Conservation (phyloP, 441 rosid species). For the Euphorbia celastroides region DNA sequence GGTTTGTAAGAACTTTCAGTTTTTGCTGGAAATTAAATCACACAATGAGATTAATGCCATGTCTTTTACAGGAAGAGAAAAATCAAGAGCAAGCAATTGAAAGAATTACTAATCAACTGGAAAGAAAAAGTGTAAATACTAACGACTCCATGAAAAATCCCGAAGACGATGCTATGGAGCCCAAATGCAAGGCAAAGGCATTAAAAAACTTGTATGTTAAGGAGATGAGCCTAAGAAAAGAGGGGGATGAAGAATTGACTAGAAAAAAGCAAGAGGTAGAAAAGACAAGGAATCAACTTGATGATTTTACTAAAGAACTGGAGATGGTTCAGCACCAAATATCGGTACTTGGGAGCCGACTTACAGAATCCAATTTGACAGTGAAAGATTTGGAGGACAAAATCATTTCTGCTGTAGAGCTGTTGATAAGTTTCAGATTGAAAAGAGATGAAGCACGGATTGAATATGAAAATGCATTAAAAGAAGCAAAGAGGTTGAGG, state of each 20-base stretch:
- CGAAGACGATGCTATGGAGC: conserved; percentile 59
- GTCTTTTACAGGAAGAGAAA: conserved; percentile 44
- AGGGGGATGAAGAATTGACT: conserved; percentile 46
- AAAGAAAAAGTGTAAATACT: conserved; percentile 35
- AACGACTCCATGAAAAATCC: conserved; percentile 35
- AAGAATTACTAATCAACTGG: conserved; percentile 31
- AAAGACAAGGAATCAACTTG: conserved; percentile 37
- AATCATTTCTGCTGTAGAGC: conserved; percentile 71
- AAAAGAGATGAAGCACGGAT: conserved; percentile 58
- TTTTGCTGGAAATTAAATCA: conserved; percentile 10
- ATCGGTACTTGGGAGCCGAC: conserved; percentile 41
- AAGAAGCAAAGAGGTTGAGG: conserved; percentile 40
- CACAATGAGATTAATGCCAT: conserved; percentile 15
- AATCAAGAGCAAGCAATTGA: conserved; percentile 28
- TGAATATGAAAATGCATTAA: conserved; percentile 49
- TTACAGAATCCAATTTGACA: conserved; percentile 56
- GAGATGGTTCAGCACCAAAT: conserved; percentile 47
- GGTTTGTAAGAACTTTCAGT: conserved; percentile 39
- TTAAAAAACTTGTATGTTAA: conserved; percentile 51
- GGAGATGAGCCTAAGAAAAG: conserved; percentile 61
- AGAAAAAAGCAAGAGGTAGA: conserved; percentile 47
- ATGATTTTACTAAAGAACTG: conserved; percentile 41
- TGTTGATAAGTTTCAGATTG: conserved; percentile 65
- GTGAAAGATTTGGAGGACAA: too few species aligned
- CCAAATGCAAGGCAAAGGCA: conserved; percentile 68